Conservation (phyloP, 805 yeast genomes). For the Brettanomyces naardenensis region DNA sequence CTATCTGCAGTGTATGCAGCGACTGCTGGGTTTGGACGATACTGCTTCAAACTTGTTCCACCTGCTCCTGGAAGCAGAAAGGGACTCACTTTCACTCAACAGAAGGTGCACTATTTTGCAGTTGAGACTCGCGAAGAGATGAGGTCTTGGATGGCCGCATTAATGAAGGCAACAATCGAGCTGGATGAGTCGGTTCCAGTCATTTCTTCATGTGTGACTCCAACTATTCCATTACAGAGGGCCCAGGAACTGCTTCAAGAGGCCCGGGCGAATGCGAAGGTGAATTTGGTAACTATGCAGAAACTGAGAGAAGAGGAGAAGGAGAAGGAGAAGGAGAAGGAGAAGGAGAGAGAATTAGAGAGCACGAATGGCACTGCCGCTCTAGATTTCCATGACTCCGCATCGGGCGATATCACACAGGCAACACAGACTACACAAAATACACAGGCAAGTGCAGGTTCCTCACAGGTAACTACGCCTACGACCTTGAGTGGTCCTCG, state of each 20-base stretch:
- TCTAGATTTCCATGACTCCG: not conserved
- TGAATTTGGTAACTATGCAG: slow-evolving; percentile 41
- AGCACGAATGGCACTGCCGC: not conserved
- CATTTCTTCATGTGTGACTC: slow-evolving; percentile 86
- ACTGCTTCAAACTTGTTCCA: slow-evolving; percentile 86
- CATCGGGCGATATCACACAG: not conserved
- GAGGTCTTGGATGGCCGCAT: slow-evolving; percentile 91
- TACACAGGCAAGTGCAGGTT: not conserved
- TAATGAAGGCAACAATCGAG: slow-evolving; percentile 94
- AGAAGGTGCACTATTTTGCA: slow-evolving; percentile 92
- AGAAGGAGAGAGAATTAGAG: not conserved
- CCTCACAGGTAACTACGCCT: not conserved
- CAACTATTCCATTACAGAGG: slow-evolving; percentile 81
- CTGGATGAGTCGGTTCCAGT: slow-evolving; percentile 90
- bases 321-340: not conserved
- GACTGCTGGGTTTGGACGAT: slow-evolving; percentile 88
- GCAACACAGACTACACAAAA: not conserved
- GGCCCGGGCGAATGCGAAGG: slow-evolving; percentile 67
- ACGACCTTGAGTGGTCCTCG: not conserved
- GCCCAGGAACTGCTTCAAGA: slow-evolving; percentile 83
- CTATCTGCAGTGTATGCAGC: slow-evolving; percentile 80
- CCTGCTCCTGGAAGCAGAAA: slow-evolving; percentile 97
- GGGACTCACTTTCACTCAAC: slow-evolving; percentile 94
- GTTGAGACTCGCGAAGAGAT: slow-evolving; percentile 87
- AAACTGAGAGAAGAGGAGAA: slow-evolving; percentile 22